phyloP scores from a whole-genome alignment of 768 basidiomycete species.

The Russula earlei region DNA sequence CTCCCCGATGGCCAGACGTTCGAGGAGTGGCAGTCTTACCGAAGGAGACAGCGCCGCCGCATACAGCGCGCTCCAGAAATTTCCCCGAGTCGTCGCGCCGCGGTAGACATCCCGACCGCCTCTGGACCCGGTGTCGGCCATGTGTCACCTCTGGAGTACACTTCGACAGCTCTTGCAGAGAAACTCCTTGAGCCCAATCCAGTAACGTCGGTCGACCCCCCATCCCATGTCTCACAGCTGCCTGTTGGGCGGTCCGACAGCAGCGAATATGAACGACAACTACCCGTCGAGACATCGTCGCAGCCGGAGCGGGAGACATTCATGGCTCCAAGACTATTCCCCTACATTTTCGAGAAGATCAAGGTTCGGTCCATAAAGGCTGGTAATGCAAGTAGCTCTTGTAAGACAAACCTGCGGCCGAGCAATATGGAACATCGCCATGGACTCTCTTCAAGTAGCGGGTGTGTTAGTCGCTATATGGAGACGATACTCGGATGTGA shows the following conservation, averaged over 20 bases:
- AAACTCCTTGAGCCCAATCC: neutral
- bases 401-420: neutral
- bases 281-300: neutral
- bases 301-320: neutral
- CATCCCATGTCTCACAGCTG: conserved; percentile 13
- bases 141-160: neutral
- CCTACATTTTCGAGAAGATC: neutral
- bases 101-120: no score
- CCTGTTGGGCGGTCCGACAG: conserved; percentile 12
- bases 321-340: no score
- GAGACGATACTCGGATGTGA: neutral
- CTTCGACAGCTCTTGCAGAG: neutral
- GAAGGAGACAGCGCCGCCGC: no score
- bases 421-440: neutral
- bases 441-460: neutral
- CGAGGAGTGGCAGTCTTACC: no score
- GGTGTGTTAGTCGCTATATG: neutral
- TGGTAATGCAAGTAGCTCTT: neutral
- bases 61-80: no score
- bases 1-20: no score
- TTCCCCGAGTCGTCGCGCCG: no score
- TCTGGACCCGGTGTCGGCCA: no score
- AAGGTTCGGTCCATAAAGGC: neutral
- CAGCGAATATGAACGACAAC: neutral
- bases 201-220: conserved; percentile 4